Evolutionary conservation across 805 yeast species (phyloP).

Genomic region (Martiniozyma abietophila): DNA sequence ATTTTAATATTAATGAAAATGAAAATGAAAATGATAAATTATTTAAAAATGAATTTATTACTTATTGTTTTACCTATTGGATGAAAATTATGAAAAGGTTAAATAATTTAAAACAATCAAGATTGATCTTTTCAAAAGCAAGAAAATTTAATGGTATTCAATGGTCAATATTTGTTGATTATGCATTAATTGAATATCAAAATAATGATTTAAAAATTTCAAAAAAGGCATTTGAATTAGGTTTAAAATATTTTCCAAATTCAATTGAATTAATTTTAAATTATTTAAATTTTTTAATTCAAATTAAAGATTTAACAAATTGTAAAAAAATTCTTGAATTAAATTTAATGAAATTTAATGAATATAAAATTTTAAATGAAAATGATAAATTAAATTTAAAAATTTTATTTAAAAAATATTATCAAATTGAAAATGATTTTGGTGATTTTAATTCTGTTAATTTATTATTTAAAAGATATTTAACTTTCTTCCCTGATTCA

Average conservation of each 20-base stretch:
- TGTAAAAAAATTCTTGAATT: conserved; percentile 79
- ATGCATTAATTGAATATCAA: conserved; percentile 72
- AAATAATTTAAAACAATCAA: conserved; percentile 43
- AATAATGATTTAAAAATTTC: conserved; percentile 63
- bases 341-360: conserved; percentile 47
- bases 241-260: conserved; percentile 43
- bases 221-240: conserved; percentile 67
- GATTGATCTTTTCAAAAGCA: conserved; percentile 60
- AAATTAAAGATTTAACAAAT: conserved; percentile 55
- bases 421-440: conserved; percentile 57
- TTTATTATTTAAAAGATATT: conserved; percentile 57
- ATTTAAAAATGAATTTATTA: conserved; percentile 27
- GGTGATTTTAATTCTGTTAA: conserved; percentile 63
- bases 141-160: conserved; percentile 57
- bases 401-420: conserved; percentile 46
- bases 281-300: conserved; percentile 65
- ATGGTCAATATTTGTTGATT: conserved; percentile 69
- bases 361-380: too few relatives aligned
- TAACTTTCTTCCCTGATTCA: conserved; percentile 56
- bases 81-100: conserved; percentile 64
- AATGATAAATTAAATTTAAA: conserved; percentile 27
- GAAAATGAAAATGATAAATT: conserved; percentile 13
- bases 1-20: too few relatives aligned
- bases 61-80: conserved; percentile 57
- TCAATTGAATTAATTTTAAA: conserved; percentile 55